A percentile compares a stretch with the other conserved stretches of the same genome.
These are phyloP conservation scores for Prillingera fragicola DNA, from an alignment of 1,284 basidiomycete genomes.

Conservation along the genomic window DNA sequence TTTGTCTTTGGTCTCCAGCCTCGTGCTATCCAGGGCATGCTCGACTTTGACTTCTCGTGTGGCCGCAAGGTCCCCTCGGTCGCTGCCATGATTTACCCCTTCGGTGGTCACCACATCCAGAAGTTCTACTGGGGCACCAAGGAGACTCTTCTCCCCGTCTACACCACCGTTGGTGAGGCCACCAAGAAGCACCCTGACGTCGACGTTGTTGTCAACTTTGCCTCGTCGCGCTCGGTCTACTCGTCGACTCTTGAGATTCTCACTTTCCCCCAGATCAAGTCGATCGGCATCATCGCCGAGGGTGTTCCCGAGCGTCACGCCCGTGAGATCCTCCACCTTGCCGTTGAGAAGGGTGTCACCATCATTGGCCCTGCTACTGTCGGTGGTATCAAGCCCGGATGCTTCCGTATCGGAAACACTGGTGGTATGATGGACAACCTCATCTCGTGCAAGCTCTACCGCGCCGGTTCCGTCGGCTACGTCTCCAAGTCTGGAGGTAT, in stretches of 20 bases:
- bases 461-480: constrained; percentile 93
- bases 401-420: constrained; percentile 99
- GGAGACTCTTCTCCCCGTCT: constrained; percentile 96
- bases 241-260: constrained; percentile 88
- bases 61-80: constrained; percentile 89
- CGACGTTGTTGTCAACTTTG: constrained; percentile 98
- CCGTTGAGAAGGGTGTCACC: constrained; percentile 77
- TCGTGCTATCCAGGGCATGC: constrained; percentile 99
- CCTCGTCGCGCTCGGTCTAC: constrained; percentile 90
- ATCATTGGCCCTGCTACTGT: constrained; percentile 99
- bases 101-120: constrained; percentile 99
- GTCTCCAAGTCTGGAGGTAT: constrained; percentile 99
- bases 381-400: constrained; percentile 99
- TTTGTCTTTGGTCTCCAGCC: constrained; percentile 98
- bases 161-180: constrained; percentile 88
- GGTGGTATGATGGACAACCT: constrained; percentile 99
- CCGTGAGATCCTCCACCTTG: constrained; percentile 87
- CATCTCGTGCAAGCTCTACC: constrained; percentile 97
- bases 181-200: constrained; percentile 93
- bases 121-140: constrained; percentile 99
- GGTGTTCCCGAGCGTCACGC: constrained; percentile 98
- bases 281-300: constrained; percentile 93
- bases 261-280: constrained; percentile 65
- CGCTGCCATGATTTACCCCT: constrained; percentile 99
- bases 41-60: constrained; percentile 99